A percentile compares a stretch with the other conserved stretches of the same genome.
Conservation (phyloP, 345 rosid species). For the Eucalyptus victrix region DNA sequence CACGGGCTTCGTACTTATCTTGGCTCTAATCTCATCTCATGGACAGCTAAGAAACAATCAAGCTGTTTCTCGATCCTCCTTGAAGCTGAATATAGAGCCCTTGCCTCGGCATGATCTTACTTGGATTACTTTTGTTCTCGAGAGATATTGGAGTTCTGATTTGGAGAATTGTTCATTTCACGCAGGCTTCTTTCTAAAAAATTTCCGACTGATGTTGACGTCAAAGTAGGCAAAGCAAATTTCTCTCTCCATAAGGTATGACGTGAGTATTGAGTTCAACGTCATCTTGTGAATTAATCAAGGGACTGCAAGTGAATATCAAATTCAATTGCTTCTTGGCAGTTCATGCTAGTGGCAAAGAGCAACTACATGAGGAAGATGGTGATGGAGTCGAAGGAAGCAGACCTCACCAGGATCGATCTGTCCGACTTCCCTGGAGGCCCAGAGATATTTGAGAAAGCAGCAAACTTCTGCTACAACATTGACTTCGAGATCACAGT, state of each 20-base stretch:
- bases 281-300: background rate
- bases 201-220: slow-evolving; percentile 64
- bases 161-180: background rate
- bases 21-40: too few relatives aligned
- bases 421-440: slow-evolving; percentile 83
- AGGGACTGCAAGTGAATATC: background rate
- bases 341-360: slow-evolving; percentile 91
- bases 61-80: too few relatives aligned
- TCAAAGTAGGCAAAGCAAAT: slow-evolving; percentile 60
- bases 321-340: background rate
- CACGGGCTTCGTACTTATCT: too few relatives aligned
- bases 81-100: too few relatives aligned
- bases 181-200: slow-evolving; percentile 80
- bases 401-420: slow-evolving; percentile 43
- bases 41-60: too few relatives aligned
- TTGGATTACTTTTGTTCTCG: too few relatives aligned
- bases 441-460: slow-evolving; percentile 76
- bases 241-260: slow-evolving; percentile 82
- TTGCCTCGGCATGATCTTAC: too few relatives aligned
- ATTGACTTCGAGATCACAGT: slow-evolving; percentile 88
- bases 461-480: slow-evolving; percentile 81
- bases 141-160: too few relatives aligned
- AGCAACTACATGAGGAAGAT: slow-evolving; percentile 75
- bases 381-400: slow-evolving; percentile 58
- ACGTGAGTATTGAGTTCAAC: background rate